Evolutionary conservation across 2,329 filamentous ascomycete species (phyloP).

Genomic region (Aspergillus sp.): DNA sequence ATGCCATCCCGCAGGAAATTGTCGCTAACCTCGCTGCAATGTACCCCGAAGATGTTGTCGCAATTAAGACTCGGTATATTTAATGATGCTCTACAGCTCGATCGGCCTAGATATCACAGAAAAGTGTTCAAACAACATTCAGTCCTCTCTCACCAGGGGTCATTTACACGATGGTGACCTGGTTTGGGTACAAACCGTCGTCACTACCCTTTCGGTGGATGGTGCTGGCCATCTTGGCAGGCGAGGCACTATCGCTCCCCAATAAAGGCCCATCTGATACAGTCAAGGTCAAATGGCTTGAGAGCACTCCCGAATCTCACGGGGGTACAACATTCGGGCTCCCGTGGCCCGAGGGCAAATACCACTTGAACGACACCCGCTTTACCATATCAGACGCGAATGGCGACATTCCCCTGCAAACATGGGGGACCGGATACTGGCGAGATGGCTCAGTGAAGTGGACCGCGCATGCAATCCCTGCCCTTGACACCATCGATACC

Average conservation of each 20-base stretch:
- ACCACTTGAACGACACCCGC: slow-evolving; percentile 35
- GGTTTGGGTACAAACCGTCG: too few relatives aligned
- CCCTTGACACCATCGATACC: slow-evolving; percentile 39
- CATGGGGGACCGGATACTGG: slow-evolving; percentile 61
- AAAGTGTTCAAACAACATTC: background rate
- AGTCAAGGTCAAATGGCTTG: slow-evolving; percentile 37
- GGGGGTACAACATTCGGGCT: slow-evolving; percentile 46
- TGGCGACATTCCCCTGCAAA: slow-evolving; percentile 42
- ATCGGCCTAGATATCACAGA: background rate
- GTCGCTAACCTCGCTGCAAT: background rate
- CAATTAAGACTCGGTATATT: too few relatives aligned
- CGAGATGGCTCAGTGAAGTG: slow-evolving; percentile 61
- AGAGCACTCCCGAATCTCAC: slow-evolving; percentile 34
- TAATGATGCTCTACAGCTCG: background rate
- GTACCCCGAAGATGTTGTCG: background rate
- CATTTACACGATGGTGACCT: too few relatives aligned
- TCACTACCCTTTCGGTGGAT: too few relatives aligned
- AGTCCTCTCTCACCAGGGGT: too few relatives aligned
- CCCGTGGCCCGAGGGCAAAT: slow-evolving; percentile 43
- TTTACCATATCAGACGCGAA: slow-evolving; percentile 33
- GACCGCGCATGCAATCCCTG: slow-evolving; percentile 57
- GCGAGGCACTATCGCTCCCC: background rate
- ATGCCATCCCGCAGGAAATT: background rate
- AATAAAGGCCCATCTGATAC: background rate
- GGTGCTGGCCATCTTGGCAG: too few relatives aligned